A percentile compares a stretch with the other conserved stretches of the same genome.
Evolutionary conservation across 371 early-diverging fungal species (phyloP).

Genomic region (Apophysomyces trapeziformis): DNA sequence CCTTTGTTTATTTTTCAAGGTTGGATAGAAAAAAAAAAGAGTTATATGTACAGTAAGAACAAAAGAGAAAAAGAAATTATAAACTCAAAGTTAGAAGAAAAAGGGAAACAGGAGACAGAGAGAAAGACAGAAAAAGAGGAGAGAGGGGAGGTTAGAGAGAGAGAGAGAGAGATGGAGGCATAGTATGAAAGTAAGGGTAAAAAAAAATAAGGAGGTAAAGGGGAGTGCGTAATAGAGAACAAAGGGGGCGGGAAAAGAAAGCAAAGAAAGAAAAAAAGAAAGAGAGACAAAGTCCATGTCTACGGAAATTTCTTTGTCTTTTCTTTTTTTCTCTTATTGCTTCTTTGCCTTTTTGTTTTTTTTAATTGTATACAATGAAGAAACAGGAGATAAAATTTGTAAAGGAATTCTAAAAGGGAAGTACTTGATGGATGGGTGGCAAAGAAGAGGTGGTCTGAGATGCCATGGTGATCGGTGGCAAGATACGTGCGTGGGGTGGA

Average conservation of each 20-base stretch:
- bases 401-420: conserved; percentile 19
- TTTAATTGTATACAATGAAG: too few species aligned
- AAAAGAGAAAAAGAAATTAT: too few species aligned
- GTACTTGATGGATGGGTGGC: conserved; percentile 33
- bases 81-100: neutral
- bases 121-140: neutral
- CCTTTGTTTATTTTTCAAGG: neutral
- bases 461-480: conserved; percentile 41
- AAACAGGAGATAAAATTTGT: too few species aligned
- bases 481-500: conserved; percentile 46
- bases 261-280: neutral
- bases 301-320: too few species aligned
- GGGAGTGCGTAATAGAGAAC: neutral
- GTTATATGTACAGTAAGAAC: neutral
- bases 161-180: neutral
- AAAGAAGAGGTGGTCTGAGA: conserved; percentile 22
- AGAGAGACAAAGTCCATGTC: neutral
- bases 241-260: neutral
- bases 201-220: neutral
- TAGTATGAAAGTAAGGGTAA: neutral
- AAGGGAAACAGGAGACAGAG: neutral
- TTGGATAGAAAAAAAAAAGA: neutral
- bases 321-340: too few species aligned
- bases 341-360: too few species aligned
- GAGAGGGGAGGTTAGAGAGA: neutral